A percentile compares a stretch with the other conserved stretches of the same genome.
phyloP scores from a whole-genome alignment of 1,284 basidiomycete genomes.

The Agaricales sp. region DNA sequence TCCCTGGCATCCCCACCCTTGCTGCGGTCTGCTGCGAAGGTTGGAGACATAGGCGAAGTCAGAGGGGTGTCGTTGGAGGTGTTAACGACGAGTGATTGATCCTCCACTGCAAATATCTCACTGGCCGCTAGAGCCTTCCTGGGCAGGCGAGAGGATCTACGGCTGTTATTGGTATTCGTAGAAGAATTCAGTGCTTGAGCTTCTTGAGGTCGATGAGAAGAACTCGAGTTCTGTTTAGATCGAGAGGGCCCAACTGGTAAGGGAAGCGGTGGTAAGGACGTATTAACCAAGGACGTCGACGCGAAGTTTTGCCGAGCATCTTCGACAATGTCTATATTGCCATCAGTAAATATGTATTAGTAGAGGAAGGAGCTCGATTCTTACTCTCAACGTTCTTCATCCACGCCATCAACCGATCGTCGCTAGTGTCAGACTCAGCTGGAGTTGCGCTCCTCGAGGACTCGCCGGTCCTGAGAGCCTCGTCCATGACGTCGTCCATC shows the following conservation, averaged over 20 bases:
- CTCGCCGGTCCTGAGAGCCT: not conserved
- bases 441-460: not conserved
- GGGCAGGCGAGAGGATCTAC: constrained; percentile 38
- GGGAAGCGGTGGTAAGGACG: constrained; percentile 35
- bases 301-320: constrained; percentile 65
- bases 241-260: constrained; percentile 51
- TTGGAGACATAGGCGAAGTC: constrained; percentile 19
- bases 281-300: constrained; percentile 28
- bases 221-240: constrained; percentile 12
- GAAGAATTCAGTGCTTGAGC: constrained; percentile 10
- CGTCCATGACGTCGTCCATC: not conserved
- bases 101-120: constrained; percentile 51
- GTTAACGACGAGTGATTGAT: constrained; percentile 18
- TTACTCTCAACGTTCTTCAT: constrained; percentile 69
- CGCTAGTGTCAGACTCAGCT: constrained; percentile 33
- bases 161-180: constrained; percentile 29
- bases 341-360: constrained; percentile 7
- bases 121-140: constrained; percentile 55
- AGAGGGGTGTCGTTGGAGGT: constrained; percentile 22
- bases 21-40: constrained; percentile 5
- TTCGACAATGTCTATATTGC: constrained; percentile 55
- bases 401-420: constrained; percentile 67
- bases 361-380: constrained; percentile 22
- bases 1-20: not conserved
- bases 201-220: not conserved